A percentile compares a stretch with the other conserved stretches of the same genome.
Evolutionary conservation across 768 basidiomycete species (phyloP).

Genomic region (Favolaschia claudopus): DNA sequence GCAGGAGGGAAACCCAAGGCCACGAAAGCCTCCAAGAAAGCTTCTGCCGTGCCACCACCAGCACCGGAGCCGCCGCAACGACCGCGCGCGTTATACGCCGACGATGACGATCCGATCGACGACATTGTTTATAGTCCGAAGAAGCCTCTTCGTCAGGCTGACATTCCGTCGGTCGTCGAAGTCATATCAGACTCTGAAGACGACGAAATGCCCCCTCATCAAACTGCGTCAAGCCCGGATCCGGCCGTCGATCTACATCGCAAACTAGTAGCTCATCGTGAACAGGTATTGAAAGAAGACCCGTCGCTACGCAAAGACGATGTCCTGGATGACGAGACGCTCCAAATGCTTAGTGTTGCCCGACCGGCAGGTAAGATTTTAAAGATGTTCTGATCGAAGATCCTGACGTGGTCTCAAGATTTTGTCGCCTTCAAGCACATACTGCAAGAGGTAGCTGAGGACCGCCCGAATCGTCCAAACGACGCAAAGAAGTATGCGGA

Average conservation of each 20-base stretch:
- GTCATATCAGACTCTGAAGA: conserved; percentile 11
- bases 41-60: conserved; percentile 29
- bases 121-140: conserved; percentile 22
- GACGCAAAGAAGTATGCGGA: conserved; percentile 47
- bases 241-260: conserved; percentile 9
- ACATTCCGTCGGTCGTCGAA: conserved; percentile 30
- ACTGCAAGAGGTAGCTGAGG: conserved; percentile 52
- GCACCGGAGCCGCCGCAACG: conserved; percentile 33
- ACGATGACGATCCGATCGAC: conserved; percentile 30
- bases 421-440: conserved; percentile 42
- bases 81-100: conserved; percentile 33
- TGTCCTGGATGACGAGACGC: conserved; percentile 42
- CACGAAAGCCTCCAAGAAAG: conserved; percentile 31
- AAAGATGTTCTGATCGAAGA: background rate
- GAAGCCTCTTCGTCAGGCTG: conserved; percentile 24
- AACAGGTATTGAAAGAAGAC: conserved; percentile 38
- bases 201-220: background rate
- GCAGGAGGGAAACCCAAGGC: conserved; percentile 28
- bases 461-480: conserved; percentile 51
- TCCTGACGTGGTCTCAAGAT: conserved; percentile 33
- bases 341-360: conserved; percentile 46
- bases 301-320: conserved; percentile 36
- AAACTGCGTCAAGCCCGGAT: background rate
- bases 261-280: conserved; percentile 8
- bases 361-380: conserved; percentile 48